Percentiles rank a stretch among this genome's conserved stretches.
These are phyloP conservation scores for Kodamaea neixiangensis DNA, from an alignment of 805 yeast genomes.

Conservation along the genomic window DNA sequence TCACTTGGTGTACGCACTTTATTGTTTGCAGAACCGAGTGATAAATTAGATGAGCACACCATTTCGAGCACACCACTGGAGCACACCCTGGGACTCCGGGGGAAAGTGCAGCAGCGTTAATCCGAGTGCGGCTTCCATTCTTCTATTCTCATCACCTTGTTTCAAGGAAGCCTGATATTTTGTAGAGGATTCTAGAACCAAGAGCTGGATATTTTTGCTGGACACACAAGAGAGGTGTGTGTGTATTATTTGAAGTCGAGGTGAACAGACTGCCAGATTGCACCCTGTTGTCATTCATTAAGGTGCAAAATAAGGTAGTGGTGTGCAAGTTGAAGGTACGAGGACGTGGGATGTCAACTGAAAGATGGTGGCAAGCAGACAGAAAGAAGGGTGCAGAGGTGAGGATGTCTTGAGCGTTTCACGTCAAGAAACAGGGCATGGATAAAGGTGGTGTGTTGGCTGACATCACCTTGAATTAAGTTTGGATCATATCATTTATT, in stretches of 20 bases:
- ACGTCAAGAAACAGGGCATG: constrained; percentile 1
- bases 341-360: background rate
- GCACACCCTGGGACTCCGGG: too few species aligned
- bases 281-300: background rate
- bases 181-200: background rate
- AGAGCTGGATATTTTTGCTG: background rate
- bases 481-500: too few species aligned
- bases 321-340: background rate
- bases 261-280: background rate
- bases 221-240: background rate
- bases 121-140: too few species aligned
- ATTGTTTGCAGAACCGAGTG: too few species aligned
- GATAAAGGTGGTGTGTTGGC: too few species aligned
- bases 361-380: background rate
- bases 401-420: background rate
- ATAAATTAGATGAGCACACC: too few species aligned
- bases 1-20: too few species aligned
- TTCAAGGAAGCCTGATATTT: too few species aligned
- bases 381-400: background rate
- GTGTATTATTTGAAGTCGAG: background rate
- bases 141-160: too few species aligned
- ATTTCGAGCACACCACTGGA: too few species aligned
- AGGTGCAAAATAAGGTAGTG: background rate
- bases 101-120: too few species aligned
- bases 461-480: too few species aligned